Conservation (phyloP, 495 filamentous ascomycete genomes). For the Pseudotulostoma volvatum region DNA sequence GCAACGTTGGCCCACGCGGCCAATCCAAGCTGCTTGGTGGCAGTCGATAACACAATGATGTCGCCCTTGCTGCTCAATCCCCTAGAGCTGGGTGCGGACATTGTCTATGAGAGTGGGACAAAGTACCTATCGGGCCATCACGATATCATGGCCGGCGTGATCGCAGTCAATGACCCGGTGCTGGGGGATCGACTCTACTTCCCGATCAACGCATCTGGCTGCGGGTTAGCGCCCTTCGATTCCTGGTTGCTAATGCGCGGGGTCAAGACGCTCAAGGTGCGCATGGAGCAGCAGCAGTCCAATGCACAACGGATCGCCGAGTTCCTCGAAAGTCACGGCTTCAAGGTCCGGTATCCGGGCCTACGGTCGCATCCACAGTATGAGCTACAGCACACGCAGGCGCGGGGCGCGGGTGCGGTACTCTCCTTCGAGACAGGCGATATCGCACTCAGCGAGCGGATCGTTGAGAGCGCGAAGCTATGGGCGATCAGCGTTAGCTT, state of each 20-base stretch:
- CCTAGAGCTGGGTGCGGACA: conserved; percentile 82
- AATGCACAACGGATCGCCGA: conserved; percentile 83
- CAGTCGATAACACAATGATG: conserved; percentile 98
- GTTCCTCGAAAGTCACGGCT: conserved; percentile 81
- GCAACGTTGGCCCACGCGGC: conserved; percentile 56
- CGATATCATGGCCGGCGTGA: conserved; percentile 95
- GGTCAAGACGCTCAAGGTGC: conserved; percentile 88
- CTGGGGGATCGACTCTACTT: conserved; percentile 87
- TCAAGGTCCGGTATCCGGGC: conserved; percentile 88
- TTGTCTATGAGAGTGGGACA: conserved; percentile 93
- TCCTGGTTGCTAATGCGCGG: conserved; percentile 89
- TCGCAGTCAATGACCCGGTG: conserved; percentile 66
- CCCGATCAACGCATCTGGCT: conserved; percentile 89
- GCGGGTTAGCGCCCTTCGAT: conserved; percentile 85
- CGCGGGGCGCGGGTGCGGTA: conserved; percentile 83
- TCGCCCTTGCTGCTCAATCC: conserved; percentile 85
- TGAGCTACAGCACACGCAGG: conserved; percentile 87
- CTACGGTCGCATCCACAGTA: conserved; percentile 91
- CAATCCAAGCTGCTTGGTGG: conserved; percentile 68
- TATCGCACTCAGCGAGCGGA: conserved; percentile 62
- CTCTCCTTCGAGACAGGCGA: conserved; percentile 93
- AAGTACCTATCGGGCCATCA: conserved; percentile 97
- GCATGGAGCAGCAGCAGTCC: conserved; percentile 93
- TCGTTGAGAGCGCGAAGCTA: conserved; percentile 79
- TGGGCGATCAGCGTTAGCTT: conserved; percentile 96